A percentile compares a stretch with the other conserved stretches of the same genome.
Evolutionary conservation across 2,329 filamentous ascomycete genomes (phyloP).

Genomic region (Aspergillus pseudotamarii): DNA sequence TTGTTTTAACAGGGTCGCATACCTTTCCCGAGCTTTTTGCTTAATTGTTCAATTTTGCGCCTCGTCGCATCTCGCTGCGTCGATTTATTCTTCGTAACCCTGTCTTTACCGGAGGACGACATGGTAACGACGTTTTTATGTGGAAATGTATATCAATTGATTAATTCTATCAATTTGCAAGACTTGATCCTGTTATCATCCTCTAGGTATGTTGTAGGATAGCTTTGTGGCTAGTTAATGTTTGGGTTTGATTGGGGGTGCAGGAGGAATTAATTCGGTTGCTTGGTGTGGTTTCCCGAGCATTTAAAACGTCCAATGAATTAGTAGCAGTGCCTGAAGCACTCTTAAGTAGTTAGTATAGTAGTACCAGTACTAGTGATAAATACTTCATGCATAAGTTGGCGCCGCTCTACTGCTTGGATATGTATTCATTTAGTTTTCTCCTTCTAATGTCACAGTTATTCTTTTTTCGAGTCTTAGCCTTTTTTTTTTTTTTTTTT

Average conservation of each 20-base stretch:
- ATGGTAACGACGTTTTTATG: conserved; percentile 10
- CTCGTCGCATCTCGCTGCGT: conserved; percentile 7
- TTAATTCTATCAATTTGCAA: neutral
- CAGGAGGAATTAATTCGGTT: neutral
- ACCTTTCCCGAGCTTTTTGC: conserved; percentile 16
- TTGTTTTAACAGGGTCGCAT: conserved; percentile 6
- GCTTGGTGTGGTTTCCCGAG: neutral
- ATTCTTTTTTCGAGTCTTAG: too few relatives aligned
- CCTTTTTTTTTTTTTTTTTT: too few relatives aligned
- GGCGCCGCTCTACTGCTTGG: neutral
- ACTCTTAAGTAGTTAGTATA: too few relatives aligned
- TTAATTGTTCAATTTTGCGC: neutral
- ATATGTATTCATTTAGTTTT: too few relatives aligned
- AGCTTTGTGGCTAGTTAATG: neutral
- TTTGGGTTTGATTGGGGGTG: neutral
- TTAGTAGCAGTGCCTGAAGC: too few relatives aligned
- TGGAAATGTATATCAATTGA: neutral
- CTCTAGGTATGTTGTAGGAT: neutral
- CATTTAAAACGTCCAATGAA: neutral
- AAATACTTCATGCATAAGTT: neutral
- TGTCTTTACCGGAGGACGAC: conserved; percentile 25
- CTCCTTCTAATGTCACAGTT: too few relatives aligned
- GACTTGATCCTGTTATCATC: neutral
- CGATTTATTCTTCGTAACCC: conserved; percentile 27
- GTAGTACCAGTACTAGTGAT: neutral